Evolutionary conservation across 805 yeast species (phyloP).

Genomic region (Metschnikowia matae): DNA sequence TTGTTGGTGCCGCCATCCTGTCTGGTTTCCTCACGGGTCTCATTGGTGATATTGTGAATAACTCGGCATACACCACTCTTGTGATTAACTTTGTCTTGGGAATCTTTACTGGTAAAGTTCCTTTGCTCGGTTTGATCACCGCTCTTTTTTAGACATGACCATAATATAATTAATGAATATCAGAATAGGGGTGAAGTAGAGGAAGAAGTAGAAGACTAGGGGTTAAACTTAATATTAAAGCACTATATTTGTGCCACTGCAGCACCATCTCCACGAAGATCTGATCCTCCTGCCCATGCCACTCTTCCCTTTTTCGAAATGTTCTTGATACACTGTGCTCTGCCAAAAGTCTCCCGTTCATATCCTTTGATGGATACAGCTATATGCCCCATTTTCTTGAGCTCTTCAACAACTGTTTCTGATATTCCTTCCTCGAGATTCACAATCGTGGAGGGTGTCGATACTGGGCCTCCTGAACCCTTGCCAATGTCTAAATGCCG

Average conservation of each 20-base stretch:
- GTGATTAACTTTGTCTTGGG: slow-evolving; percentile 13
- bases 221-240: neutral
- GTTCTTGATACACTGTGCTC: slow-evolving; percentile 69
- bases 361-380: slow-evolving; percentile 41
- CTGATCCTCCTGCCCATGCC: slow-evolving; percentile 69
- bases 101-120: slow-evolving; percentile 11
- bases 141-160: slow-evolving; percentile 5
- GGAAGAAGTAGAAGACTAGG: too few species aligned
- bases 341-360: slow-evolving; percentile 48
- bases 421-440: slow-evolving; percentile 62
- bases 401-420: slow-evolving; percentile 40
- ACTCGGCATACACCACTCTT: slow-evolving; percentile 11
- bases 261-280: slow-evolving; percentile 82
- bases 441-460: slow-evolving; percentile 55
- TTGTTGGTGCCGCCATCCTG: slow-evolving; percentile 11
- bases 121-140: slow-evolving; percentile 9
- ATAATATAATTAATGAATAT: neutral
- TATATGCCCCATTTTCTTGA: slow-evolving; percentile 55
- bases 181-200: too few species aligned
- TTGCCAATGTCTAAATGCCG: slow-evolving; percentile 44
- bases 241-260: slow-evolving; percentile 49
- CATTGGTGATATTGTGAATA: slow-evolving; percentile 10
- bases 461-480: slow-evolving; percentile 64
- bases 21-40: slow-evolving; percentile 14
- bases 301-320: slow-evolving; percentile 37